Percentiles rank a stretch among this genome's conserved stretches.
phyloP scores from a whole-genome alignment of 176 grass and related monocot genomes.

The Hsuehochloa calcarea region DNA sequence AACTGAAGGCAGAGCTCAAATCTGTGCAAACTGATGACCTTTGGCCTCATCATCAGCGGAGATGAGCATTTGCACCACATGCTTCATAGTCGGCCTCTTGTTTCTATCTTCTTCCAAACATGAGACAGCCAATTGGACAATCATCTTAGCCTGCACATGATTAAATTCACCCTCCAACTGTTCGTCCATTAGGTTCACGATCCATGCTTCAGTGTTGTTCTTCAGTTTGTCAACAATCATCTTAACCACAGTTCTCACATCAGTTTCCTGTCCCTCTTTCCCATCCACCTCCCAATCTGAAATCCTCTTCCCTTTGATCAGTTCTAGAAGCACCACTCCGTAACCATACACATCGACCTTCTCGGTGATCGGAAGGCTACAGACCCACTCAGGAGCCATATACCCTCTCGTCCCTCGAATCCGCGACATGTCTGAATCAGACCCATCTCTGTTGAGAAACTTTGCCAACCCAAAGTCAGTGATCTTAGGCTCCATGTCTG shows the following conservation, averaged over 20 bases:
- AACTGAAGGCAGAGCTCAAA: not conserved
- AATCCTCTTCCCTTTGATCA: not conserved
- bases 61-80: conserved; percentile 20
- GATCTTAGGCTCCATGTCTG: not conserved
- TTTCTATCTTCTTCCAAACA: conserved; percentile 24
- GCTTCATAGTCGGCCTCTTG: conserved; percentile 25
- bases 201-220: not conserved
- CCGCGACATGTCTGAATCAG: too few relatives aligned
- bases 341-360: conserved; percentile 22
- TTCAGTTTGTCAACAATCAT: not conserved
- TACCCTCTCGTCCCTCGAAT: conserved; percentile 53
- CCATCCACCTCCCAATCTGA: conserved; percentile 6
- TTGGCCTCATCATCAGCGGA: conserved; percentile 11
- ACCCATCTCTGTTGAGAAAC: too few relatives aligned
- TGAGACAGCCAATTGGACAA: not conserved
- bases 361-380: not conserved
- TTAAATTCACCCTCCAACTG: not conserved
- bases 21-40: not conserved
- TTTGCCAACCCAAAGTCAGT: too few relatives aligned
- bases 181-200: conserved; percentile 16
- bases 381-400: conserved; percentile 62
- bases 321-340: conserved; percentile 13
- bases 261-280: not conserved
- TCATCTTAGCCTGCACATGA: not conserved
- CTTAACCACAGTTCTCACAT: not conserved